A percentile compares a stretch with the other conserved stretches of the same genome.
Evolutionary conservation across 345 rosid species (phyloP).

Genomic region (Tarenaya hassleriana): DNA sequence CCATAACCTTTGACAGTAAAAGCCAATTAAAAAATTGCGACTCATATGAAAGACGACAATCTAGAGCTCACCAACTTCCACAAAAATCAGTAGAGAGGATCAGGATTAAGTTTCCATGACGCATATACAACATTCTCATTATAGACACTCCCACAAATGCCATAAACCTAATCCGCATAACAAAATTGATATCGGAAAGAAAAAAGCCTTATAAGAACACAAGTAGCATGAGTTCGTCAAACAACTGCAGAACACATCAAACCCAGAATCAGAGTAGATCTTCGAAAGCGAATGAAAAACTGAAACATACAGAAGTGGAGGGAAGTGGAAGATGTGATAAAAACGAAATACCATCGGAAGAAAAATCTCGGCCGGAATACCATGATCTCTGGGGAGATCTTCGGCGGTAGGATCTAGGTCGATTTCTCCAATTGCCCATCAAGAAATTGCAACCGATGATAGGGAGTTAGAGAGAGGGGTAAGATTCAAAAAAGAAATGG

Average conservation of each 20-base stretch:
- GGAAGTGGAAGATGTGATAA: neutral
- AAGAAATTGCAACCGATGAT: neutral
- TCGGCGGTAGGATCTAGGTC: slow-evolving; percentile 25
- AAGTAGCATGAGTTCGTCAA: no score
- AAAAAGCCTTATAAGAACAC: no score
- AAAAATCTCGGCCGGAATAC: slow-evolving; percentile 23
- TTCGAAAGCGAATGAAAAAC: neutral
- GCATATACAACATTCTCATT: no score
- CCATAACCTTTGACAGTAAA: slow-evolving; percentile 24
- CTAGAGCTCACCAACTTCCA: no score
- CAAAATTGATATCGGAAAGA: no score
- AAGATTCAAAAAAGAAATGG: neutral
- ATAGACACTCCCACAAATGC: no score
- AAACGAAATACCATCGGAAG: slow-evolving; percentile 13
- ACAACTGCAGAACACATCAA: no score
- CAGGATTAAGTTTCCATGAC: no score
- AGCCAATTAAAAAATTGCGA: neutral
- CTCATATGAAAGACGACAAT: neutral
- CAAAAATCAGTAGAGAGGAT: no score
- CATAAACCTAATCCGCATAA: no score
- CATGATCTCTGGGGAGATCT: slow-evolving; percentile 27
- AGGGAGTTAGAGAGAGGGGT: neutral
- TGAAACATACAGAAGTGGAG: neutral
- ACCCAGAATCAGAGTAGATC: neutral
- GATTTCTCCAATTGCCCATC: slow-evolving; percentile 28